Conservation (phyloP, 225 moss, liverwort and hornwort genomes). For the Marchantia paleacea region DNA sequence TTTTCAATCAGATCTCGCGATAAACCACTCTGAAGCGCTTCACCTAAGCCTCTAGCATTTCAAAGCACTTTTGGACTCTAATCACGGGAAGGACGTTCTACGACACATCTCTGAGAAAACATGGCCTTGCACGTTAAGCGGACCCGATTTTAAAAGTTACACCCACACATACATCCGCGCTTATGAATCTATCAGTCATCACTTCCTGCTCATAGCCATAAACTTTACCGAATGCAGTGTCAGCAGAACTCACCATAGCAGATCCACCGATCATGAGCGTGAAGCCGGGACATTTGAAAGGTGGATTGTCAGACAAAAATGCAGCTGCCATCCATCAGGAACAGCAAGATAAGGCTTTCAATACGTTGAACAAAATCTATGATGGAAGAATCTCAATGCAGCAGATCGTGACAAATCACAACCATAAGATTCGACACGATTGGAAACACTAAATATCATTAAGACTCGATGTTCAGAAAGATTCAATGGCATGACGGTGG, state of each 20-base stretch:
- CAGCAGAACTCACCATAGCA: constrained; percentile 31
- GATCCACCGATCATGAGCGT: constrained; percentile 19
- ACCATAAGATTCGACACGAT: too few species aligned
- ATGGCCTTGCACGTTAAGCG: not conserved
- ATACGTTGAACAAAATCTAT: too few species aligned
- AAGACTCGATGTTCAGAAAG: too few species aligned
- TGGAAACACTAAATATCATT: too few species aligned
- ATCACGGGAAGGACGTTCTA: not conserved
- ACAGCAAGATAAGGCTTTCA: not conserved
- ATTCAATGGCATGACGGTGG: too few species aligned
- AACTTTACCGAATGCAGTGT: not conserved
- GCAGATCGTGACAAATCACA: too few species aligned
- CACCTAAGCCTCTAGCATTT: too few species aligned
- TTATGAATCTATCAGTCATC: not conserved
- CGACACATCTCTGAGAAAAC: not conserved
- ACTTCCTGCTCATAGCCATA: not conserved
- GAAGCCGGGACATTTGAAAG: constrained; percentile 11
- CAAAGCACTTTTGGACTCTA: not conserved
- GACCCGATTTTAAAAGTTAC: not conserved
- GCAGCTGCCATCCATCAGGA: constrained; percentile 1
- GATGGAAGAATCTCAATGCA: too few species aligned
- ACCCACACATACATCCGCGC: not conserved
- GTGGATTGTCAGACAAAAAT: constrained; percentile 23
- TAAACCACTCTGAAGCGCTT: too few species aligned
- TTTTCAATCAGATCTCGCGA: not conserved